These are phyloP conservation scores for Lumnitzera racemosa DNA, from an alignment of 345 rosid species.

Conservation along the genomic window DNA sequence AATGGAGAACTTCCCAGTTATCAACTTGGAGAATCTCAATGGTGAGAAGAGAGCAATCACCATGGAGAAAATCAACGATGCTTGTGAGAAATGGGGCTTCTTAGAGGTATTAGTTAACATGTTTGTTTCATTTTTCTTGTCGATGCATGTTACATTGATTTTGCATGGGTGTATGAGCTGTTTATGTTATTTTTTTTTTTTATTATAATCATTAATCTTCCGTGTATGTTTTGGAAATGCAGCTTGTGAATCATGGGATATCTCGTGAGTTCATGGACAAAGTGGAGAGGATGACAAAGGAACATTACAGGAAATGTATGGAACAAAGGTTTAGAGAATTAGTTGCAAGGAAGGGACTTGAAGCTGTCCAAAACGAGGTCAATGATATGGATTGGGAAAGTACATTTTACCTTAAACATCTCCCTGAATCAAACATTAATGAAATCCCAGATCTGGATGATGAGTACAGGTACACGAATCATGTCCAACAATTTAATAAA, in stretches of 20 bases:
- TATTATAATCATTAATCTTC: background rate
- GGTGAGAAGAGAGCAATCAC: conserved; percentile 47
- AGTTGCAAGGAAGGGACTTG: conserved; percentile 54
- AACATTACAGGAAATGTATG: conserved; percentile 70
- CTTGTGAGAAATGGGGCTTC: conserved; percentile 97
- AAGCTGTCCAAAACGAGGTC: conserved; percentile 48
- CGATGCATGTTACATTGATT: too few relatives aligned
- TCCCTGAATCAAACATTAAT: conserved; percentile 54
- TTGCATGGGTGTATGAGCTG: too few relatives aligned
- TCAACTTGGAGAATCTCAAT: conserved; percentile 47
- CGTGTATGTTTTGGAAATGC: background rate
- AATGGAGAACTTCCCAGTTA: conserved; percentile 21
- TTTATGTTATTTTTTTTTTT: background rate
- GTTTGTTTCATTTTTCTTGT: background rate
- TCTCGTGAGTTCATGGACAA: conserved; percentile 52
- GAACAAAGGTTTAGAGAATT: conserved; percentile 67
- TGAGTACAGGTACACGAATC: conserved; percentile 47
- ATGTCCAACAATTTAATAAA: background rate
- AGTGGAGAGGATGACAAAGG: conserved; percentile 67
- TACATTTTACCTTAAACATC: conserved; percentile 67
- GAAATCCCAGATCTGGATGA: conserved; percentile 68
- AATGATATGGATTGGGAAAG: conserved; percentile 88
- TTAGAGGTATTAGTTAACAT: conserved; percentile 47
- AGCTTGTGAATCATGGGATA: conserved; percentile 82
- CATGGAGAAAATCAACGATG: conserved; percentile 71